These are phyloP conservation scores for Xerocomellus intermedius DNA, from an alignment of 768 basidiomycete species.

Conservation along the genomic window DNA sequence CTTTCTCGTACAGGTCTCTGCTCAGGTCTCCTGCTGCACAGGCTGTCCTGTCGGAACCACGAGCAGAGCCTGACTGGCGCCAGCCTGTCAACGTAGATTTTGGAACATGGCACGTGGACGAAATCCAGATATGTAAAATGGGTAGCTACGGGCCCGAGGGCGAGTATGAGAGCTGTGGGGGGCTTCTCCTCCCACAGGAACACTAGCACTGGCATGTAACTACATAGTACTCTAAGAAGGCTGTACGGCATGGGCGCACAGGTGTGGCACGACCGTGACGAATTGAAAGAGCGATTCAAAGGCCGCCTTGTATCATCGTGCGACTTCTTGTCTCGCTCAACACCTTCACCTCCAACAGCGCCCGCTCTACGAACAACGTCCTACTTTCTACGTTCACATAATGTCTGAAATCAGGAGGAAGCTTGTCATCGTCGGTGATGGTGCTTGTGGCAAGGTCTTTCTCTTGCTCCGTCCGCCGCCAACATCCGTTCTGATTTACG, in stretches of 20 bases:
- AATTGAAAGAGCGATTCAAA: slow-evolving; percentile 36
- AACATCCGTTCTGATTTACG: slow-evolving; percentile 20
- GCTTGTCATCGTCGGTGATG: slow-evolving; percentile 98
- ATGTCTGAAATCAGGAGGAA: slow-evolving; percentile 99
- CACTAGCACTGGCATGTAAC: not conserved
- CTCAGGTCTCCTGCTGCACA: slow-evolving; percentile 29
- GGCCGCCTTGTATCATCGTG: slow-evolving; percentile 36
- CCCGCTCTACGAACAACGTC: slow-evolving; percentile 31
- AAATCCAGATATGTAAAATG: slow-evolving; percentile 70
- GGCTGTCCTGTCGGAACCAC: slow-evolving; percentile 2
- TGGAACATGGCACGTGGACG: slow-evolving; percentile 52
- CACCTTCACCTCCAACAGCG: slow-evolving; percentile 37
- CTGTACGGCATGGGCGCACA: slow-evolving; percentile 29
- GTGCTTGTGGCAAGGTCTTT: slow-evolving; percentile 90
- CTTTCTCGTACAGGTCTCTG: slow-evolving; percentile 43
- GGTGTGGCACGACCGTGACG: slow-evolving; percentile 30
- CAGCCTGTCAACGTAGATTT: slow-evolving; percentile 42
- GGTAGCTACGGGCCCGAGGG: slow-evolving; percentile 62
- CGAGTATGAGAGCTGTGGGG: slow-evolving; percentile 53
- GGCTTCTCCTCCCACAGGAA: slow-evolving; percentile 11
- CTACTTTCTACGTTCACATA: slow-evolving; percentile 37
- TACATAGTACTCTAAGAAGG: not conserved
- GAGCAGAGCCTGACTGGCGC: slow-evolving; percentile 1
- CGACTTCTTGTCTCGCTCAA: slow-evolving; percentile 40
- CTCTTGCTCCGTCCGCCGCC: not conserved